Evolutionary conservation across 75 land plant genomes (phyloP).

Genomic region (Picea glauca): DNA sequence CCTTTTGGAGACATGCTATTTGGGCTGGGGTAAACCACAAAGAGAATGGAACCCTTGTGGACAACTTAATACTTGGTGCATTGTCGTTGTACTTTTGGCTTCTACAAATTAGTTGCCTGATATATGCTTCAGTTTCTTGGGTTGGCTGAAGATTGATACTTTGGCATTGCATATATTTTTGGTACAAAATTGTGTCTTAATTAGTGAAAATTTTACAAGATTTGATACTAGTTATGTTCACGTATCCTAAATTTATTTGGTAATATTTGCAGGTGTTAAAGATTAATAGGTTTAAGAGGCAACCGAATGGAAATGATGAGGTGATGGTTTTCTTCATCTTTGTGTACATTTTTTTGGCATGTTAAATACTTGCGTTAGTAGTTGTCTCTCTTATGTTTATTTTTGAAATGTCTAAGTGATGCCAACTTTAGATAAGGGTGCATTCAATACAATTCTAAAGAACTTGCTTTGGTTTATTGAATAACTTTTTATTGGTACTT

Average conservation of each 20-base stretch:
- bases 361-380: not conserved
- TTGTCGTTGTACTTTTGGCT: not conserved
- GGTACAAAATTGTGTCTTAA: not conserved
- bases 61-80: no score
- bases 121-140: not conserved
- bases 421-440: no score
- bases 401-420: no score
- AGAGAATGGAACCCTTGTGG: no score
- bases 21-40: no score
- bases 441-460: no score
- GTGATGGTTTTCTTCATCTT: conserved; percentile 21
- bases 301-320: conserved; percentile 77
- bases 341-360: not conserved
- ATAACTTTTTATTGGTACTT: no score
- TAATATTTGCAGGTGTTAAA: conserved; percentile 51
- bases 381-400: not conserved
- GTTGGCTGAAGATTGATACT: not conserved
- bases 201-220: not conserved
- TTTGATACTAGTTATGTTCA: not conserved
- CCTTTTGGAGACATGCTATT: no score
- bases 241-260: not conserved
- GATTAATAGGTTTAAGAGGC: conserved; percentile 67
- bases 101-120: not conserved
- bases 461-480: no score
- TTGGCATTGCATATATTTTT: not conserved